phyloP scores from a whole-genome alignment of 2,329 filamentous ascomycete species.

The Elsinoe batatas region DNA sequence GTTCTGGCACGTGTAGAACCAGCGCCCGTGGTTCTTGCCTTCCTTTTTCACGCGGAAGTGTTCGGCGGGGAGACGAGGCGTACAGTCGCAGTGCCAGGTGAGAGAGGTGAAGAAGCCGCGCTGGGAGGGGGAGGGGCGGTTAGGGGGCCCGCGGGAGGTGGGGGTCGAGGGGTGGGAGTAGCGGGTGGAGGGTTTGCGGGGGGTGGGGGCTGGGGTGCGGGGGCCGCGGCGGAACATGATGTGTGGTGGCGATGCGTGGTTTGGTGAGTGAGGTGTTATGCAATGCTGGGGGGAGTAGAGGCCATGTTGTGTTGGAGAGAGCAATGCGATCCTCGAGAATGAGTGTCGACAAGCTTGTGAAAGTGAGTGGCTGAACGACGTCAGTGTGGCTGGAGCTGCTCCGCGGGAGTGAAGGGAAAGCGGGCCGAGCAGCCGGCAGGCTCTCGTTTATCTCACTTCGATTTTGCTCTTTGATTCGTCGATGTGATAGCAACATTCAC shows the following conservation, averaged over 20 bases:
- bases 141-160: neutral
- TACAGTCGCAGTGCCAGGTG: slow-evolving; percentile 48
- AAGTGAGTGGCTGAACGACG: slow-evolving; percentile 2
- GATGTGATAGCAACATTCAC: too few relatives aligned
- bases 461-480: too few relatives aligned
- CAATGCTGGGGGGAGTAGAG: neutral
- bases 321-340: slow-evolving; percentile 13
- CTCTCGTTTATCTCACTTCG: too few relatives aligned
- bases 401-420: too few relatives aligned
- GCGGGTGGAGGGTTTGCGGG: neutral
- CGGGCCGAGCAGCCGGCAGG: too few relatives aligned
- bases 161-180: neutral
- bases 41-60: slow-evolving; percentile 50
- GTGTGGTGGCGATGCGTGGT: neutral
- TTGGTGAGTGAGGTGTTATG: neutral
- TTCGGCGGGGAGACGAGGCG: slow-evolving; percentile 42
- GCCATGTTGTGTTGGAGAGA: neutral
- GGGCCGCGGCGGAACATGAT: slow-evolving; percentile 13
- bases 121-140: slow-evolving; percentile 1
- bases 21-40: slow-evolving; percentile 43
- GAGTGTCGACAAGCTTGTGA: neutral
- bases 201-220: neutral
- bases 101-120: slow-evolving; percentile 25
- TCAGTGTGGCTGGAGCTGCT: slow-evolving; percentile 9
- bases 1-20: slow-evolving; percentile 48